A percentile compares a stretch with the other conserved stretches of the same genome.
Evolutionary conservation across 352 stramenopile genomes (phyloP).

Genomic region (Halophytophthora polymorphica): DNA sequence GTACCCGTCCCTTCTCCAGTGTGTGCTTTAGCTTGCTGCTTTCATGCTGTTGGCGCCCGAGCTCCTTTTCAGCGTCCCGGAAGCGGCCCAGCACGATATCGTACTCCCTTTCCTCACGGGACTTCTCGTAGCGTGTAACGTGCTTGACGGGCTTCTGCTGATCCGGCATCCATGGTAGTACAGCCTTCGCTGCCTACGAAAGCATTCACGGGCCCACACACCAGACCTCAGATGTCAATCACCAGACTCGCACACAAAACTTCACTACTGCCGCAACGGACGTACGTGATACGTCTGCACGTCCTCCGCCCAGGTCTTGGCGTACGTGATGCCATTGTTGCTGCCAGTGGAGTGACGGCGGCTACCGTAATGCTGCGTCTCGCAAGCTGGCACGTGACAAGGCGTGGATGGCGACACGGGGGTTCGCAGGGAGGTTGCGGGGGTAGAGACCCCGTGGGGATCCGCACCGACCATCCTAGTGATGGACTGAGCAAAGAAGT

Average conservation of each 20-base stretch:
- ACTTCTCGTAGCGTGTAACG: constrained; percentile 71
- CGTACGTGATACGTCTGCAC: constrained; percentile 58
- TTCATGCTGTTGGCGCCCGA: constrained; percentile 29
- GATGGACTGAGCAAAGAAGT: too few relatives aligned
- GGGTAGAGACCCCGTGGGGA: too few relatives aligned
- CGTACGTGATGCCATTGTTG: constrained; percentile 26
- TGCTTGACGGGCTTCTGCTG: constrained; percentile 54
- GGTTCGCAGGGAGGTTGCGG: too few relatives aligned
- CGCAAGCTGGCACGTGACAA: too few relatives aligned
- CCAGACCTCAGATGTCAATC: not conserved
- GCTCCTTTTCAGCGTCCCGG: constrained; percentile 52
- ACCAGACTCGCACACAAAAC: too few relatives aligned
- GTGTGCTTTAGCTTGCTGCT: constrained; percentile 26
- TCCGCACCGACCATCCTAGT: too few relatives aligned
- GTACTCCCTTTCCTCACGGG: constrained; percentile 65
- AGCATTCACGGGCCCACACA: constrained; percentile 5
- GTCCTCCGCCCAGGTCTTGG: constrained; percentile 50
- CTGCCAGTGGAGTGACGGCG: constrained; percentile 9
- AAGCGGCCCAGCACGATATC: constrained; percentile 67
- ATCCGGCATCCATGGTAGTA: constrained; percentile 54
- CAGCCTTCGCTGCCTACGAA: constrained; percentile 49
- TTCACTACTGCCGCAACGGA: not conserved
- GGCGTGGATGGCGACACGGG: too few relatives aligned
- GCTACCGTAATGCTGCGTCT: not conserved
- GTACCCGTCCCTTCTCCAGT: constrained; percentile 43